These are phyloP conservation scores for Fonsecaea erecta DNA, from an alignment of 2,329 filamentous ascomycete species.

Conservation along the genomic window DNA sequence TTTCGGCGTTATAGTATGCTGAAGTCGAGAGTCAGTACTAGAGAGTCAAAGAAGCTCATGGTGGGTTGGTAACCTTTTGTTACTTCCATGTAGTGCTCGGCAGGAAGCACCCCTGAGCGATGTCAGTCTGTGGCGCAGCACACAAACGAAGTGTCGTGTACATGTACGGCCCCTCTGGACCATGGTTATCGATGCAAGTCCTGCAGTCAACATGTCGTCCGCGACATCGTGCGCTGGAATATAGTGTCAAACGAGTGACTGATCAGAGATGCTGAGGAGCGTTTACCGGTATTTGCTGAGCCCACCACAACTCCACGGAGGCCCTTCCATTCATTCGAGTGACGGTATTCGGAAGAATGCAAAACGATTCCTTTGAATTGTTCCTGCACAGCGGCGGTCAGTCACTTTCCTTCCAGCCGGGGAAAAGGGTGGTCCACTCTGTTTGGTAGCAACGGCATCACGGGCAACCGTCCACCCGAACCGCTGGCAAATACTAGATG, in stretches of 20 bases:
- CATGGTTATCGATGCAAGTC: conserved; percentile 51
- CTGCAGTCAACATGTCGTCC: conserved; percentile 52
- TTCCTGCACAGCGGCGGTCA: not conserved
- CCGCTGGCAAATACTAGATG: conserved; percentile 22
- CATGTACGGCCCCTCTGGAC: conserved; percentile 52
- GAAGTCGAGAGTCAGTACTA: not conserved
- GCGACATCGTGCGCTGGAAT: conserved; percentile 51
- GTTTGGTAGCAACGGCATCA: conserved; percentile 39
- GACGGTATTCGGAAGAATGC: conserved; percentile 45
- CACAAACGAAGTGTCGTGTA: conserved; percentile 10
- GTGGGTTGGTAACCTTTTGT: conserved; percentile 39
- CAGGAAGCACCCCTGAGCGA: conserved; percentile 29
- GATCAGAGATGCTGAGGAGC: not conserved
- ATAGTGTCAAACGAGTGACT: no score
- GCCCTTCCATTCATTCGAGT: conserved; percentile 43
- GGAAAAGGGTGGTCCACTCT: conserved; percentile 34
- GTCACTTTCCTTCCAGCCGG: not conserved
- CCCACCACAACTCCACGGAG: conserved; percentile 55
- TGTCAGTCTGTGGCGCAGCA: not conserved
- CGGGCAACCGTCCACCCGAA: conserved; percentile 39
- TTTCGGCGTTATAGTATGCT: conserved; percentile 23
- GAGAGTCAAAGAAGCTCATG: conserved; percentile 38
- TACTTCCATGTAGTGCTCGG: conserved; percentile 35
- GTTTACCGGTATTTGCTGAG: conserved; percentile 51
- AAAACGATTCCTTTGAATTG: conserved; percentile 46